These are phyloP conservation scores for Protomyces pachydermus DNA, from an alignment of 1,139 yeast species.

Conservation along the genomic window DNA sequence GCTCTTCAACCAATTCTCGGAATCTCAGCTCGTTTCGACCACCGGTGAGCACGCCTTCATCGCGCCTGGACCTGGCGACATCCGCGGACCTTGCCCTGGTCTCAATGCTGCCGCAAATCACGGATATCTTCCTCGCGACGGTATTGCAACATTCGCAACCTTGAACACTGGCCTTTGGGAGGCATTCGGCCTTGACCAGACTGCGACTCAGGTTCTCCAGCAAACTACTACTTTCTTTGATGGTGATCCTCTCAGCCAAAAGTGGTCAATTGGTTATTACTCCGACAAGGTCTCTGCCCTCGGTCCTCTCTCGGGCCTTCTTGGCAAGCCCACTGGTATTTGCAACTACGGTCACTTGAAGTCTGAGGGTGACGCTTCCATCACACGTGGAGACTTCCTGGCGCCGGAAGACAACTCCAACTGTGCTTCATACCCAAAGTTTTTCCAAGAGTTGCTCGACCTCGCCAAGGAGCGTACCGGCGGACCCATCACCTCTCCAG, in stretches of 20 bases:
- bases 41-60: not conserved
- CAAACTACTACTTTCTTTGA: slow-evolving; percentile 4
- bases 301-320: not conserved
- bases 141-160: not conserved
- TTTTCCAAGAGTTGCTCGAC: slow-evolving; percentile 4
- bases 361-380: slow-evolving; percentile 2
- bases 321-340: not conserved
- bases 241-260: not conserved
- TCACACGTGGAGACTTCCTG: not conserved
- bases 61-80: not conserved
- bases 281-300: not conserved
- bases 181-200: slow-evolving; percentile 4
- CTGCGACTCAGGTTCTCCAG: slow-evolving; percentile 1
- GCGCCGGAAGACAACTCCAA: slow-evolving; percentile 2
- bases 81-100: slow-evolving; percentile 2
- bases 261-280: not conserved
- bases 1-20: not conserved
- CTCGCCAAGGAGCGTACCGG: slow-evolving; percentile 1
- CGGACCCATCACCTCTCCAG: slow-evolving; percentile 1
- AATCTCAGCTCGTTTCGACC: not conserved
- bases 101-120: slow-evolving; percentile 1
- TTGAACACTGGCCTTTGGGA: slow-evolving; percentile 4
- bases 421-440: not conserved
- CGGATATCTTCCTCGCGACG: slow-evolving; percentile 1
- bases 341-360: slow-evolving; percentile 2